Percentiles rank a stretch among this genome's conserved stretches.
phyloP scores from a whole-genome alignment of 179 eudicot species.

The Drosera spatulata region DNA sequence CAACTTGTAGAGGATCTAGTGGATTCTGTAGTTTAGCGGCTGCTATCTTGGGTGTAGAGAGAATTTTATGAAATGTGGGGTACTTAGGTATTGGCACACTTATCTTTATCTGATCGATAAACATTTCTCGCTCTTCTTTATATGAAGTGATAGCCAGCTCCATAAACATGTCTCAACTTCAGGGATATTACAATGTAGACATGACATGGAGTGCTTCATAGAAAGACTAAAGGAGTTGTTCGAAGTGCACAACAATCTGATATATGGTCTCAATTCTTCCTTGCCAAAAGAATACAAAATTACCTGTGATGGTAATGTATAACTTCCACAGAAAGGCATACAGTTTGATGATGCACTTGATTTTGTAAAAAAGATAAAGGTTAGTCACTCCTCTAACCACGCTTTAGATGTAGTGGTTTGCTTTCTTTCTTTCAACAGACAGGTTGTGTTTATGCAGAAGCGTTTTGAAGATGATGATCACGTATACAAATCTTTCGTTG shows the following conservation, averaged over 20 bases:
- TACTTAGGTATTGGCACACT: too few relatives aligned
- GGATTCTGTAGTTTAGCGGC: background rate
- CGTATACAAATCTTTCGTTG: slow-evolving; percentile 90
- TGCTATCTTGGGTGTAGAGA: background rate
- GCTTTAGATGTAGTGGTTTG: background rate
- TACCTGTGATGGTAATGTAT: slow-evolving; percentile 62
- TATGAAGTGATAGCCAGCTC: slow-evolving; percentile 28
- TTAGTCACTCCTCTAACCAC: slow-evolving; percentile 11
- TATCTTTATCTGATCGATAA: slow-evolving; percentile 15
- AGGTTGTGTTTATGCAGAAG: slow-evolving; percentile 34
- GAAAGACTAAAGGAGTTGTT: slow-evolving; percentile 83
- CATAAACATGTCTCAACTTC: slow-evolving; percentile 69
- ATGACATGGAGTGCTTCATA: slow-evolving; percentile 92
- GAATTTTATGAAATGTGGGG: background rate
- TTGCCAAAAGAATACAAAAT: slow-evolving; percentile 95
- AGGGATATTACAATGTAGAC: slow-evolving; percentile 42
- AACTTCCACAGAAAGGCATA: slow-evolving; percentile 67
- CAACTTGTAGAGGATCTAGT: background rate
- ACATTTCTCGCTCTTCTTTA: slow-evolving; percentile 7
- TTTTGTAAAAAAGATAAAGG: slow-evolving; percentile 99
- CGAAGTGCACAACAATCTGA: slow-evolving; percentile 81
- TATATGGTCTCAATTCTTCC: slow-evolving; percentile 89
- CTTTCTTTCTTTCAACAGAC: slow-evolving; percentile 7
- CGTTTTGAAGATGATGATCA: slow-evolving; percentile 87
- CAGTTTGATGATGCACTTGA: slow-evolving; percentile 93